Conservation (phyloP, 352 stramenopile species). For the Globisporangium paroecandrum region DNA sequence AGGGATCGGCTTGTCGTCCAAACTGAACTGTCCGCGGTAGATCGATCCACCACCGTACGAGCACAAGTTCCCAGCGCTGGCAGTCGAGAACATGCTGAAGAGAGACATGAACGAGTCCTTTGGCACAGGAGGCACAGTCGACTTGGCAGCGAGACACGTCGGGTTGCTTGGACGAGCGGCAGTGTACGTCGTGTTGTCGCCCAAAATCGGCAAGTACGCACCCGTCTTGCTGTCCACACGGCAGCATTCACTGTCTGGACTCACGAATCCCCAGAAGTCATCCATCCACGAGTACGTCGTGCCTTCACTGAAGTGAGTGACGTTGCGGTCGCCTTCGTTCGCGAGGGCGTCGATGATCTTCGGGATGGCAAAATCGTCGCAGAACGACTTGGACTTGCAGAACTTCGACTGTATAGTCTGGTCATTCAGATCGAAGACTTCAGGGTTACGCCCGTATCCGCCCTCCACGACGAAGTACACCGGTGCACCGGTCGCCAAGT, state of each 20-base stretch:
- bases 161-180: conserved; percentile 26
- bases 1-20: conserved; percentile 32
- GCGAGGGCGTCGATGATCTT: conserved; percentile 57
- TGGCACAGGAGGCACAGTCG: conserved; percentile 23
- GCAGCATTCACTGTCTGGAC: conserved; percentile 56
- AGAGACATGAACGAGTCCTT: conserved; percentile 28
- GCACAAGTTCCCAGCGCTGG: conserved; percentile 27
- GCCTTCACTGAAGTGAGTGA: conserved; percentile 53
- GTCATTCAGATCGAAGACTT: conserved; percentile 44
- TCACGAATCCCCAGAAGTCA: conserved; percentile 64
- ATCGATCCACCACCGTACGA: conserved; percentile 49
- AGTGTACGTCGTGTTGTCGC: conserved; percentile 45
- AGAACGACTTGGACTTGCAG: conserved; percentile 65
- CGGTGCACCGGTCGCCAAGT: conserved; percentile 49
- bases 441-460: conserved; percentile 47
- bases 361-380: conserved; percentile 42
- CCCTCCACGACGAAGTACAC: conserved; percentile 67
- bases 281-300: conserved; percentile 72
- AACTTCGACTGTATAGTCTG: conserved; percentile 39
- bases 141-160: conserved; percentile 36
- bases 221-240: conserved; percentile 36
- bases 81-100: conserved; percentile 32
- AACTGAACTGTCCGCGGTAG: conserved; percentile 33
- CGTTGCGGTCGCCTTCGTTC: conserved; percentile 36
- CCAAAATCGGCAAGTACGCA: conserved; percentile 45